phyloP scores from a whole-genome alignment of 345 rosid genomes.

The Brassica cretica region DNA sequence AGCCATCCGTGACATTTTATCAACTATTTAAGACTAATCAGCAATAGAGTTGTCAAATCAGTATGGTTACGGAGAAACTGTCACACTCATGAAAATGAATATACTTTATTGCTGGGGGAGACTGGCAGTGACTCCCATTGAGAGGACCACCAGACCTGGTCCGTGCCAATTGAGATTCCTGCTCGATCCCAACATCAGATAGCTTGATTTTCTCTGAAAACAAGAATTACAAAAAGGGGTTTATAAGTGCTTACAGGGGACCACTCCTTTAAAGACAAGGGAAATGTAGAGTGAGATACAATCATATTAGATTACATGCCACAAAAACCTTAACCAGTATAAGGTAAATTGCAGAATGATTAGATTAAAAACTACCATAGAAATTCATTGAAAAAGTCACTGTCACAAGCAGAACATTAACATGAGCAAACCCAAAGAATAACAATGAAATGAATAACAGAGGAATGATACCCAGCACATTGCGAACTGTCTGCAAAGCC shows the following conservation, averaged over 20 bases:
- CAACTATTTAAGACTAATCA: constrained; percentile 2
- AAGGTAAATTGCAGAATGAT: constrained; percentile 27
- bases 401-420: background rate
- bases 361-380: background rate
- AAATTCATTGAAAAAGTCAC: background rate
- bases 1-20: background rate
- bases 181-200: constrained; percentile 90
- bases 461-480: constrained; percentile 51
- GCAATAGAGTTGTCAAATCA: constrained; percentile 11
- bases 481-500: constrained; percentile 64
- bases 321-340: constrained; percentile 19
- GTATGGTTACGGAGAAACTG: constrained; percentile 80
- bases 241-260: constrained; percentile 18
- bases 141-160: constrained; percentile 59
- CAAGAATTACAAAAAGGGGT: constrained; percentile 21
- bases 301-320: background rate
- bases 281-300: background rate
- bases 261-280: background rate
- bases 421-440: background rate
- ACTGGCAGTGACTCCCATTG: constrained; percentile 57
- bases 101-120: constrained; percentile 76
- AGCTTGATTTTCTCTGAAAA: constrained; percentile 92
- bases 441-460: background rate
- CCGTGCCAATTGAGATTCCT: constrained; percentile 79
- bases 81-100: constrained; percentile 86